These are phyloP conservation scores for Canna indica DNA, from an alignment of 176 grass and related monocot species.

Conservation along the genomic window DNA sequence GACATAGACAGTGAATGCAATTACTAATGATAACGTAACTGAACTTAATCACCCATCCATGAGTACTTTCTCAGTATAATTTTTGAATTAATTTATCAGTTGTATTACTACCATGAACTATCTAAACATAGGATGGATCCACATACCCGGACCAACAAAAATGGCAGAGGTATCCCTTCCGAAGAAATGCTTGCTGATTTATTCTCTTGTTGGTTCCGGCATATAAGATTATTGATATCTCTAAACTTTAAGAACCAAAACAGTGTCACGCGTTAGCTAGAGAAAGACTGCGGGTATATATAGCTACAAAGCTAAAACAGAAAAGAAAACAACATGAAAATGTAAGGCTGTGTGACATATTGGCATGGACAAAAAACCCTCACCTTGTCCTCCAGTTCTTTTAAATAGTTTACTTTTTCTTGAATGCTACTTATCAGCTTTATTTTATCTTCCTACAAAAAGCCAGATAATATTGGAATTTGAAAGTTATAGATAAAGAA, in stretches of 20 bases:
- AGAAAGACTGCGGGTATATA: not conserved
- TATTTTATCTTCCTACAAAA: conserved; percentile 47
- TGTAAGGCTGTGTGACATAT: conserved; percentile 2
- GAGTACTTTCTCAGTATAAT: too few relatives aligned
- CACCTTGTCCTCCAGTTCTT: conserved; percentile 88
- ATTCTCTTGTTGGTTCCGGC: conserved; percentile 49
- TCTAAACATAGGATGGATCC: conserved; percentile 1
- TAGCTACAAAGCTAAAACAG: not conserved
- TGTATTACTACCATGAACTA: conserved; percentile 6
- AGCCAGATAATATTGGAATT: not conserved
- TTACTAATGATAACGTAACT: too few relatives aligned
- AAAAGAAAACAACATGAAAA: not conserved
- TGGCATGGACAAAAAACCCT: conserved; percentile 18
- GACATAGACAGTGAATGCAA: conserved; percentile 2
- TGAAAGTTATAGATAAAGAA: not conserved
- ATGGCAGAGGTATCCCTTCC: conserved; percentile 67
- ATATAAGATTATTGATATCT: conserved; percentile 71
- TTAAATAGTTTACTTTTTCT: conserved; percentile 60
- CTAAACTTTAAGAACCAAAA: conserved; percentile 62
- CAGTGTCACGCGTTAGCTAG: conserved; percentile 12
- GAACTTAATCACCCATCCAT: too few relatives aligned
- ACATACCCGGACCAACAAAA: conserved; percentile 88
- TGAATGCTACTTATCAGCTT: conserved; percentile 50
- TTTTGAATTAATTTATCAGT: too few relatives aligned
- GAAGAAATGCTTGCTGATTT: conserved; percentile 36